phyloP scores from a whole-genome alignment of 805 yeast species.

The Yarrowia porcina region DNA sequence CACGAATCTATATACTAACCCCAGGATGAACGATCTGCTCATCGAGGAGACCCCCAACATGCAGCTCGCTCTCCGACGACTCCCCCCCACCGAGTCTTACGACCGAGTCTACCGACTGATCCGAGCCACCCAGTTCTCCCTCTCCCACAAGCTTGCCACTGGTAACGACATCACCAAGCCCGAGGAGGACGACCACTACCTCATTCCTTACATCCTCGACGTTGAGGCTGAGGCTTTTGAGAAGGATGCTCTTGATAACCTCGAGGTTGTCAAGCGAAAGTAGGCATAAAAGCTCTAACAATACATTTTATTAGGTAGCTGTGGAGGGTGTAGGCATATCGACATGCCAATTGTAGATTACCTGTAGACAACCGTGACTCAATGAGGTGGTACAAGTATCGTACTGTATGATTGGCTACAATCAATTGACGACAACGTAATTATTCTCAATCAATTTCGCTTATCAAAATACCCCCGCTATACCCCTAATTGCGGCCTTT shows the following conservation, averaged over 20 bases:
- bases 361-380: no score
- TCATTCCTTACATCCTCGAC: conserved; percentile 86
- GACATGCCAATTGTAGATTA: no score
- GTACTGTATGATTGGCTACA: no score
- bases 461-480: not conserved
- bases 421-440: no score
- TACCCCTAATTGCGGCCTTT: not conserved
- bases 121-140: conserved; percentile 84
- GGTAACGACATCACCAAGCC: conserved; percentile 70
- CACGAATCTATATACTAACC: not conserved
- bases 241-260: conserved; percentile 83
- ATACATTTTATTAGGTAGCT: conserved; percentile 8
- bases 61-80: conserved; percentile 84
- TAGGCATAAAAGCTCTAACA: conserved; percentile 26
- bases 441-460: not conserved
- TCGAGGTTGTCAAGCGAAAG: conserved; percentile 41
- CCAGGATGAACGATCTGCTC: conserved; percentile 76
- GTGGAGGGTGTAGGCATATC: no score
- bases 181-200: conserved; percentile 61
- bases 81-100: conserved; percentile 79
- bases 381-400: no score
- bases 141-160: conserved; percentile 83
- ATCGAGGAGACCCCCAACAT: conserved; percentile 82
- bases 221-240: conserved; percentile 90
- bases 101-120: conserved; percentile 90